These are phyloP conservation scores for Cordyceps javanica DNA, from an alignment of 2,329 filamentous ascomycete genomes.

Conservation along the genomic window DNA sequence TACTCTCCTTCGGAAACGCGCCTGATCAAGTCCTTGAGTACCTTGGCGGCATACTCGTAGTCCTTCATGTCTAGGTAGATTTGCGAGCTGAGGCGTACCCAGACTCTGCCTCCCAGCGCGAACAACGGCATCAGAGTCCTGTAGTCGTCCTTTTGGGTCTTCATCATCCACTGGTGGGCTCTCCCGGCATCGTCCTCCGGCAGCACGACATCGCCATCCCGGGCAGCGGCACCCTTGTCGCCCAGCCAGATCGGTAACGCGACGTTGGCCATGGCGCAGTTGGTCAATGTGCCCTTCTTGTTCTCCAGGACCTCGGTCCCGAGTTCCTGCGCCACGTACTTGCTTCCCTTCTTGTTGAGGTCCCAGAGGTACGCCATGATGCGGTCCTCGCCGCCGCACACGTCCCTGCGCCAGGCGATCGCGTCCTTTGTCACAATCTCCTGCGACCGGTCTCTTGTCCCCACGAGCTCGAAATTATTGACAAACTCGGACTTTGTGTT, in stretches of 20 bases:
- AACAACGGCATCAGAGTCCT: slow-evolving; percentile 66
- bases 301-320: slow-evolving; percentile 71
- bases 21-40: slow-evolving; percentile 45
- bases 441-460: slow-evolving; percentile 66
- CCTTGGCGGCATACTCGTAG: slow-evolving; percentile 62
- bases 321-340: slow-evolving; percentile 53
- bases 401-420: slow-evolving; percentile 61
- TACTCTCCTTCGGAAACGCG: slow-evolving; percentile 34
- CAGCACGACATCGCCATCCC: slow-evolving; percentile 25
- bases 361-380: slow-evolving; percentile 58
- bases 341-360: slow-evolving; percentile 59
- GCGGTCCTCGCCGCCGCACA: slow-evolving; percentile 66
- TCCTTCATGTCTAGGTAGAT: slow-evolving; percentile 76
- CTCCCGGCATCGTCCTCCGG: slow-evolving; percentile 25
- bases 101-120: slow-evolving; percentile 55
- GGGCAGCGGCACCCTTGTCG: slow-evolving; percentile 19
- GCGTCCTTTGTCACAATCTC: slow-evolving; percentile 68
- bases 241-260: slow-evolving; percentile 55
- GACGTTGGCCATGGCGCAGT: slow-evolving; percentile 68
- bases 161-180: slow-evolving; percentile 53
- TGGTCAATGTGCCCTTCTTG: slow-evolving; percentile 49
- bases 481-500: slow-evolving; percentile 54
- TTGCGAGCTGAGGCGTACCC: slow-evolving; percentile 71
- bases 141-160: slow-evolving; percentile 49
- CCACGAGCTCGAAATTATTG: slow-evolving; percentile 67